These are phyloP conservation scores for Jasminum sambac DNA, from an alignment of 257 asterid genomes.

Conservation along the genomic window DNA sequence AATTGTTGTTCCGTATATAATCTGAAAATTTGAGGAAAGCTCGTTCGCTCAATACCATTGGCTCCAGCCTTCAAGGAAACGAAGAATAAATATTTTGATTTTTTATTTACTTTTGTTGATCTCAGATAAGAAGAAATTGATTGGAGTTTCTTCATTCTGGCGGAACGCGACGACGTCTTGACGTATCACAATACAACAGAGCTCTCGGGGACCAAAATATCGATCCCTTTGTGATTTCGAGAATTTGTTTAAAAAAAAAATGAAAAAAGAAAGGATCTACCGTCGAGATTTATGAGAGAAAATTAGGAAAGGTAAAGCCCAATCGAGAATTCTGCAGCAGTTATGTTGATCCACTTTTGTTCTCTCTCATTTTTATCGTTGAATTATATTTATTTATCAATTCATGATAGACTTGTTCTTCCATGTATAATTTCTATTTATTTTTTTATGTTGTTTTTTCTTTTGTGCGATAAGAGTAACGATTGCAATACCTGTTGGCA, in stretches of 20 bases:
- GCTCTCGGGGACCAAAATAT: not conserved
- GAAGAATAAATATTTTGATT: not conserved
- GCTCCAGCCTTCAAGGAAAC: too few relatives aligned
- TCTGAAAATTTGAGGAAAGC: not conserved
- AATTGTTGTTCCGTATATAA: too few relatives aligned
- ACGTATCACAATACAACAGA: not conserved
- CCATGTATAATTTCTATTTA: not conserved
- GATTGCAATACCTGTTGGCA: not conserved
- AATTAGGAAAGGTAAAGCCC: not conserved
- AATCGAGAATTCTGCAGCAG: not conserved
- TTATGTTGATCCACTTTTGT: not conserved
- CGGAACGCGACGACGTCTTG: not conserved
- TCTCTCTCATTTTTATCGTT: not conserved
- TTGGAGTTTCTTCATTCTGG: not conserved
- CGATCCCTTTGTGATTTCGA: not conserved
- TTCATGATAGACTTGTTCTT: too few relatives aligned
- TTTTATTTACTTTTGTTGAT: not conserved
- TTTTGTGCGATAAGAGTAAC: not conserved
- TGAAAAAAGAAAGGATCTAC: not conserved
- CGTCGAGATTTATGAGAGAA: conserved; percentile 6
- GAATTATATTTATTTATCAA: not conserved
- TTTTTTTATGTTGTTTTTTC: not conserved
- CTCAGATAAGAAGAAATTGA: not conserved
- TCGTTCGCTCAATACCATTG: not conserved
- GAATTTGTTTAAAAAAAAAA: not conserved